Base-by-base conservation (phyloP, 192 early-diverging fungal species). In the Diversispora epigaea region DNA sequence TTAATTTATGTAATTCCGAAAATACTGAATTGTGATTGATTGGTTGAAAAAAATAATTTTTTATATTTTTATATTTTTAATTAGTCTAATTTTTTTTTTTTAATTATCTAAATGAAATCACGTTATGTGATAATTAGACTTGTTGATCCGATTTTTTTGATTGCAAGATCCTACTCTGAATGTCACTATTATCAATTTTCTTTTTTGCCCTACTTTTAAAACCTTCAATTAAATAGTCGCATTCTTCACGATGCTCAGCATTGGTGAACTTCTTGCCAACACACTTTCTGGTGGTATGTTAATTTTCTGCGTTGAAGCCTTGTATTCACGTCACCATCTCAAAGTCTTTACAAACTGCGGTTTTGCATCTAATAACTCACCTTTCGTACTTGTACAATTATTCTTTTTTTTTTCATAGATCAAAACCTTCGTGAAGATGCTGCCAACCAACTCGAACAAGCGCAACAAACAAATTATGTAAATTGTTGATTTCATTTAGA, bases 401-500 rank as follows among this genome's bases (percentile, higher is more conserved):
- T n/a, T 7, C 57, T 47, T 74, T 54, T 64, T 52, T 11, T 11
- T 17, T 46, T 39, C 12, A 58, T 14, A 90, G 93, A 95, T 85
- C 84, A 84, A 73, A 75, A 83, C 45, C 87, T 89, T 82, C 94
- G 94, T 83, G 90, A 93, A 77, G 89, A 93, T 79, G 94, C 95
- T 56, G 90, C 89, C 56, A 84, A 81, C 19, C 85, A 92, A 68
- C 86, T 97, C 57, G 89, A 94, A 81, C 77, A 76, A 14, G 91
- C 90, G 46, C 86, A 89, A 73, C 86, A 80, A 55, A 90, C 93
- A 73, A 93, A 92, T 75, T 96, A 92, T 86, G 95, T 97, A 90
- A 83, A 92, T 11, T 44, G 58, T 75, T 41, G 54, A 3, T 6
- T 32, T 32, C 71, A 46, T 61, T 68, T 63, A 45, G 14, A 12